phyloP scores from a whole-genome alignment of 2,329 filamentous ascomycete genomes.

The Fusarium keratoplasticum region DNA sequence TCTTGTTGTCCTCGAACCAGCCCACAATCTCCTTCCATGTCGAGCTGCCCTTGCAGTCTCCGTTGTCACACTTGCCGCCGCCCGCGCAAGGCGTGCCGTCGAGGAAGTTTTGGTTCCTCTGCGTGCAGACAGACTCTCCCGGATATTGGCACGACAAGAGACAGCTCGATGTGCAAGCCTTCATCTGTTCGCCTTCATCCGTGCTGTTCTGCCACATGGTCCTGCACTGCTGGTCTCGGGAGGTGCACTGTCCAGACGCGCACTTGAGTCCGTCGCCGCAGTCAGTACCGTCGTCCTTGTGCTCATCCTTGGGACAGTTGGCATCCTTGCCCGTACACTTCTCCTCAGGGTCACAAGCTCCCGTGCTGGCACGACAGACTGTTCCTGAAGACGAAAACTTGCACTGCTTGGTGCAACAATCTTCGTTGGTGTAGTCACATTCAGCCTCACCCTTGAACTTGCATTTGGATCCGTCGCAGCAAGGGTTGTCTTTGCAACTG shows the following conservation, averaged over 20 bases:
- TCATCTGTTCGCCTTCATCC: slow-evolving; percentile 75
- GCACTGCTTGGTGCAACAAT: slow-evolving; percentile 78
- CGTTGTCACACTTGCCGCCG: slow-evolving; percentile 83
- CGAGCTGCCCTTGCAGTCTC: slow-evolving; percentile 78
- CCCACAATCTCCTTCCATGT: slow-evolving; percentile 76
- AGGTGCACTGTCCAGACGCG: slow-evolving; percentile 94
- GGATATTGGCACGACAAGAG: slow-evolving; percentile 80
- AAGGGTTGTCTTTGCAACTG: slow-evolving; percentile 79
- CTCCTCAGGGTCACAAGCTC: slow-evolving; percentile 87
- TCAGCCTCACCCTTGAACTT: slow-evolving; percentile 80
- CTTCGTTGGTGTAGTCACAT: slow-evolving; percentile 85
- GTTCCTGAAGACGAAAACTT: slow-evolving; percentile 74
- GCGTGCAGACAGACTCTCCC: slow-evolving; percentile 77
- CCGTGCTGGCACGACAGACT: slow-evolving; percentile 83
- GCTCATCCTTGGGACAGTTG: slow-evolving; percentile 79
- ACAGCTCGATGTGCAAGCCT: slow-evolving; percentile 78
- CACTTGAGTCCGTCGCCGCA: slow-evolving; percentile 83
- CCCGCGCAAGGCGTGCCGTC: slow-evolving; percentile 89
- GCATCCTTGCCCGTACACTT: slow-evolving; percentile 79
- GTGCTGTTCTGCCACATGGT: slow-evolving; percentile 82
- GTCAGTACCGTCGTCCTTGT: slow-evolving; percentile 73
- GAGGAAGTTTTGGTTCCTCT: slow-evolving; percentile 89
- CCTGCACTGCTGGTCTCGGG: slow-evolving; percentile 88
- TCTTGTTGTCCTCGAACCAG: slow-evolving; percentile 83
- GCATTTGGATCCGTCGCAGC: slow-evolving; percentile 83